These are phyloP conservation scores for Citrullus amarus DNA, from an alignment of 306 rosid genomes.

Conservation along the genomic window DNA sequence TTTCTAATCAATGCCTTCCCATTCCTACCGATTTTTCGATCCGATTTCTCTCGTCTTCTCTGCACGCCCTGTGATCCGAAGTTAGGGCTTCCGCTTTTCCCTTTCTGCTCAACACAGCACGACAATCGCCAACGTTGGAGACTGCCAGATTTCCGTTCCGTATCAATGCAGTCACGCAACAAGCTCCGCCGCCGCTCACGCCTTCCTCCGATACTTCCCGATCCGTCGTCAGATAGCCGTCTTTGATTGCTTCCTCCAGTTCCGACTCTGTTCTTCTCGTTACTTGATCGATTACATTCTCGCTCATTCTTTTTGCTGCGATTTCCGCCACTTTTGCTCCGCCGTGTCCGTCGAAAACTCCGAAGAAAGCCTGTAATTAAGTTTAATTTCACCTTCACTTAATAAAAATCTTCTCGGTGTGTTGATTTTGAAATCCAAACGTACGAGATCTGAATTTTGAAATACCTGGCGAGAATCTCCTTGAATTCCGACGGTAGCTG, in stretches of 20 bases:
- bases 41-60: slow-evolving; percentile 29
- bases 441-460: not conserved
- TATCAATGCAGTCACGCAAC: slow-evolving; percentile 35
- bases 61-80: slow-evolving; percentile 27
- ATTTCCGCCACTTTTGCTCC: slow-evolving; percentile 39
- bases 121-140: slow-evolving; percentile 44
- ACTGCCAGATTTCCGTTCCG: slow-evolving; percentile 25
- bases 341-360: slow-evolving; percentile 51
- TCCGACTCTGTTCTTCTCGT: slow-evolving; percentile 11
- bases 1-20: too few relatives aligned
- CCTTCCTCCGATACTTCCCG: slow-evolving; percentile 20
- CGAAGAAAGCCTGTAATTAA: slow-evolving; percentile 27
- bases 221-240: slow-evolving; percentile 29
- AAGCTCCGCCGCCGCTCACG: slow-evolving; percentile 29
- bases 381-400: too few relatives aligned
- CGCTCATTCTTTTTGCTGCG: slow-evolving; percentile 28
- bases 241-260: slow-evolving; percentile 27
- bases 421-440: not conserved
- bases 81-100: slow-evolving; percentile 43
- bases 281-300: slow-evolving; percentile 18
- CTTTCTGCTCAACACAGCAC: slow-evolving; percentile 39
- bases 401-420: not conserved
- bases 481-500: slow-evolving; percentile 22
- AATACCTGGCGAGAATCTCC: slow-evolving; percentile 33
- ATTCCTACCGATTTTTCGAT: slow-evolving; percentile 29